Evolutionary conservation across 2,329 filamentous ascomycete genomes (phyloP).

Genomic region (Dactylonectria macrodidyma): DNA sequence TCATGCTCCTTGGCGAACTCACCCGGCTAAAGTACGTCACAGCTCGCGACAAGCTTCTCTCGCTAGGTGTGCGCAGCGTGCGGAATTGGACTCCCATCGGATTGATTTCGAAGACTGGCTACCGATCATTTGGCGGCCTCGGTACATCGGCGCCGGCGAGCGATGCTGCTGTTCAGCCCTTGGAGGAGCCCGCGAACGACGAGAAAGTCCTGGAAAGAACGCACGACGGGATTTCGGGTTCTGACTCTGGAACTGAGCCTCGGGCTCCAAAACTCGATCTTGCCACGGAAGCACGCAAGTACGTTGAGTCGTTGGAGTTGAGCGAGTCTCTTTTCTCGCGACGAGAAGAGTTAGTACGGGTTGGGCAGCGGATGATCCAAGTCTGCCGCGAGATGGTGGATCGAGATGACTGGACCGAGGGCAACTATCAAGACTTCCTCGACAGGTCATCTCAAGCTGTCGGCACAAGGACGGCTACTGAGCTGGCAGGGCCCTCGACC

Average conservation of each 20-base stretch:
- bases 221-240: neutral
- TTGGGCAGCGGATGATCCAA: constrained; percentile 41
- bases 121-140: constrained; percentile 5
- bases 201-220: neutral
- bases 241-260: neutral
- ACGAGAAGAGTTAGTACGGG: constrained; percentile 32
- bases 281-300: constrained; percentile 27
- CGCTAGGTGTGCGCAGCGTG: constrained; percentile 32
- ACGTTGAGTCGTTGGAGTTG: constrained; percentile 31
- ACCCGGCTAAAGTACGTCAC: constrained; percentile 29
- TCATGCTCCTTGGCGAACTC: constrained; percentile 37
- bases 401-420: constrained; percentile 13
- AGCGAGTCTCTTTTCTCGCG: constrained; percentile 26
- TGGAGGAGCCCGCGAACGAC: neutral
- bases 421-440: constrained; percentile 34
- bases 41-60: constrained; percentile 38
- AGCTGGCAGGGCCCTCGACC: constrained; percentile 18
- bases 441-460: constrained; percentile 19
- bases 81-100: constrained; percentile 26
- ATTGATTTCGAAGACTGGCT: neutral
- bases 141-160: constrained; percentile 38
- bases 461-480: constrained; percentile 18
- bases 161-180: constrained; percentile 30
- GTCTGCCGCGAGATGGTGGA: constrained; percentile 16
- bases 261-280: constrained; percentile 23